Evolutionary conservation across 495 filamentous ascomycete species (phyloP).

Genomic region (Daldinia vernicosa): DNA sequence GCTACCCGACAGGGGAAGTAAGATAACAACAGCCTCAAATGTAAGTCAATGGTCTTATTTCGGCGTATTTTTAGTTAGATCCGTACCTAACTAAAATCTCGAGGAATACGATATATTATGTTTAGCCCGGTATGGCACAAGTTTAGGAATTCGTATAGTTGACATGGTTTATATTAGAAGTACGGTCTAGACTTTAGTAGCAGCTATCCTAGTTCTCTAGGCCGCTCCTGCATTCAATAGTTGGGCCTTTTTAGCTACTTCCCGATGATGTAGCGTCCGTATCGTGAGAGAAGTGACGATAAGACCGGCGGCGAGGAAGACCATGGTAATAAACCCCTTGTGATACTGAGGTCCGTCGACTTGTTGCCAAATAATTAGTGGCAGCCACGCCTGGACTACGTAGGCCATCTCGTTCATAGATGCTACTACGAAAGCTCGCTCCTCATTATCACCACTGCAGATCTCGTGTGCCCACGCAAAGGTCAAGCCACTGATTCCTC

Average conservation of each 20-base stretch:
- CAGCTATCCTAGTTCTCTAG: slow-evolving; percentile 1
- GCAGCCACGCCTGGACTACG: slow-evolving; percentile 55
- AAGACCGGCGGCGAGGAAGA: slow-evolving; percentile 49
- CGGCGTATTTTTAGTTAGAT: background rate
- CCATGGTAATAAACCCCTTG: slow-evolving; percentile 56
- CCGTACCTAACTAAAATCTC: background rate
- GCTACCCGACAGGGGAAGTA: background rate
- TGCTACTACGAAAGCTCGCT: slow-evolving; percentile 61
- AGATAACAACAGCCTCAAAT: background rate
- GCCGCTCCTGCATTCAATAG: slow-evolving; percentile 7
- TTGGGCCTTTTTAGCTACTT: slow-evolving; percentile 44
- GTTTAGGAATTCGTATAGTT: background rate
- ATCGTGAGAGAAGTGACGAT: slow-evolving; percentile 52
- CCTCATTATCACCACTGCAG: slow-evolving; percentile 61
- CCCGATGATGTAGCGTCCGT: slow-evolving; percentile 53
- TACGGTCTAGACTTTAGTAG: background rate
- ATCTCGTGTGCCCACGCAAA: slow-evolving; percentile 64
- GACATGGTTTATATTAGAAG: background rate
- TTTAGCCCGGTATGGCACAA: background rate
- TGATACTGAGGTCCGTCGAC: slow-evolving; percentile 56
- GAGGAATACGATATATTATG: background rate
- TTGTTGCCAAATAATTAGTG: slow-evolving; percentile 59
- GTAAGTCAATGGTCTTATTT: background rate
- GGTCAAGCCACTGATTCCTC: slow-evolving; percentile 49
- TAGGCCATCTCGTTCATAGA: slow-evolving; percentile 57